These are phyloP conservation scores for Blastobotrys capitulatus DNA, from an alignment of 1,139 yeast genomes.

Conservation along the genomic window DNA sequence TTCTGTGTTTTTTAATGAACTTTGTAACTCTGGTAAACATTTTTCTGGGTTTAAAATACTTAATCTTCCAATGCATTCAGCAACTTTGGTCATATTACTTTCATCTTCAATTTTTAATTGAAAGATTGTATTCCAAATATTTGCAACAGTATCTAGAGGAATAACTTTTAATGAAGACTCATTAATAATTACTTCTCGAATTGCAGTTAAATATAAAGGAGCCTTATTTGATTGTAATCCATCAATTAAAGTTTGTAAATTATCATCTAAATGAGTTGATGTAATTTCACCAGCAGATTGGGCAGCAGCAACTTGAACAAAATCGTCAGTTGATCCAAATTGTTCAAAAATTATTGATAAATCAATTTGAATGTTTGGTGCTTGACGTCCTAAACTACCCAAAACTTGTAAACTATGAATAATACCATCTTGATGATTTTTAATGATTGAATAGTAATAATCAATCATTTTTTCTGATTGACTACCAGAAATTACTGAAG, in stretches of 20 bases:
- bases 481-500: slow-evolving; percentile 1
- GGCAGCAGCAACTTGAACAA: slow-evolving; percentile 44
- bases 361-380: slow-evolving; percentile 27
- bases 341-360: slow-evolving; percentile 30
- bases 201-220: slow-evolving; percentile 36
- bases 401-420: slow-evolving; percentile 27
- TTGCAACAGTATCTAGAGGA: slow-evolving; percentile 13
- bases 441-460: background rate
- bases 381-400: slow-evolving; percentile 41
- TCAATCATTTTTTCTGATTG: background rate
- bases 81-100: slow-evolving; percentile 30
- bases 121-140: slow-evolving; percentile 28
- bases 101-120: slow-evolving; percentile 24
- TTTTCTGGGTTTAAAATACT: slow-evolving; percentile 27
- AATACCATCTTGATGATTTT: slow-evolving; percentile 3
- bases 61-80: slow-evolving; percentile 37
- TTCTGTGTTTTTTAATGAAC: slow-evolving; percentile 21
- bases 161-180: slow-evolving; percentile 11
- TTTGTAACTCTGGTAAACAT: slow-evolving; percentile 28
- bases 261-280: slow-evolving; percentile 35
- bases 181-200: slow-evolving; percentile 38
- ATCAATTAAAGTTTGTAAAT: slow-evolving; percentile 35
- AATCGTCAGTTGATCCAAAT: slow-evolving; percentile 35
- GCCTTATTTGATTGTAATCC: slow-evolving; percentile 27
- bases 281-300: slow-evolving; percentile 50